A percentile compares a stretch with the other conserved stretches of the same genome.
Evolutionary conservation across 371 early-diverging fungal genomes (phyloP).

Genomic region (Phascolomyces articulosus): DNA sequence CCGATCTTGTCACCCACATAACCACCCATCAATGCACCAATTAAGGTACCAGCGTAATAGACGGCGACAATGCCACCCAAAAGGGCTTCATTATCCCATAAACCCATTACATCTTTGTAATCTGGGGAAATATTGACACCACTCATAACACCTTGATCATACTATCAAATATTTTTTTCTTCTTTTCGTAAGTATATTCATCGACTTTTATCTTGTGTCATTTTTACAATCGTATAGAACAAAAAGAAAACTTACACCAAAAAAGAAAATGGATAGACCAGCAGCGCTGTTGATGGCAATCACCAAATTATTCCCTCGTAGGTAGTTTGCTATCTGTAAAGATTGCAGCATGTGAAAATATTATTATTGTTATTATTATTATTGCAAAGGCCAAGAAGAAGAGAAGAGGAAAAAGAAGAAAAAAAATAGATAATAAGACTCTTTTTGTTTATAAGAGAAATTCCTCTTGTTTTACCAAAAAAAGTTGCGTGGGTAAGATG

Average conservation of each 20-base stretch:
- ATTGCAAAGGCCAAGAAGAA: not conserved
- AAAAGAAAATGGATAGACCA: conserved; percentile 49
- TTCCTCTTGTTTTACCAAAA: not conserved
- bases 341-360: not conserved
- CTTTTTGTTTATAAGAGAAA: not conserved
- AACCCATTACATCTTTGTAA: conserved; percentile 35
- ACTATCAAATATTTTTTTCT: no score
- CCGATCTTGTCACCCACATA: conserved; percentile 46
- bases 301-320: conserved; percentile 24
- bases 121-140: conserved; percentile 45
- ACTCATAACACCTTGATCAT: conserved; percentile 54
- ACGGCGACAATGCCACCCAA: conserved; percentile 48
- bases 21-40: conserved; percentile 48
- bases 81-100: conserved; percentile 38
- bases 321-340: conserved; percentile 6
- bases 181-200: not conserved
- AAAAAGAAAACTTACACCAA: conserved; percentile 39
- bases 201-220: not conserved
- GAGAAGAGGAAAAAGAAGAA: conserved; percentile 3
- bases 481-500: not conserved
- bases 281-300: conserved; percentile 42
- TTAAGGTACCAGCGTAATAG: conserved; percentile 37
- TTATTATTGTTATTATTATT: no score
- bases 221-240: no score
- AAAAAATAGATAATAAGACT: no score